These are phyloP conservation scores for Silene coronaria DNA, from an alignment of 179 eudicot species.

Conservation along the genomic window DNA sequence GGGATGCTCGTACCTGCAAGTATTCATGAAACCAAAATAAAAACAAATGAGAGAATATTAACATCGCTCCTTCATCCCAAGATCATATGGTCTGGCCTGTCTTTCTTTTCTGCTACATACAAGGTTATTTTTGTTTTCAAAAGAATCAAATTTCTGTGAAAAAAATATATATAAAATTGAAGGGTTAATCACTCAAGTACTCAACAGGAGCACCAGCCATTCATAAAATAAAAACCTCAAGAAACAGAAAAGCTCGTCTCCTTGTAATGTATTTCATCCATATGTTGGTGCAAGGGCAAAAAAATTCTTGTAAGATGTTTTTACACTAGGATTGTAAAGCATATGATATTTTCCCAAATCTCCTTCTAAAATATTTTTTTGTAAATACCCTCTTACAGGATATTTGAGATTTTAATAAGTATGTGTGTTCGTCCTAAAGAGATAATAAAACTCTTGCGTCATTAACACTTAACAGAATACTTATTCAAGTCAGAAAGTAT, in stretches of 20 bases:
- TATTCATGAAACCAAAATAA: background rate
- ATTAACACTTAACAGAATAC: background rate
- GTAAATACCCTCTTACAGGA: background rate
- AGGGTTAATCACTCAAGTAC: background rate
- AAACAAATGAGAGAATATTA: background rate
- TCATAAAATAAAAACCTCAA: background rate
- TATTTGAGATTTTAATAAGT: background rate
- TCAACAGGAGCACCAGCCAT: background rate
- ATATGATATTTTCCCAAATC: background rate
- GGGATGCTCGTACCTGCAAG: constrained; percentile 80
- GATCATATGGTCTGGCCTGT: background rate
- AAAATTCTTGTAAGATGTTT: background rate
- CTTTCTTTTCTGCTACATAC: background rate
- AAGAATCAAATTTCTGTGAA: background rate
- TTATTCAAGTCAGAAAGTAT: background rate
- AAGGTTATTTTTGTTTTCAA: background rate
- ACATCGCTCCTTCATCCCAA: constrained; percentile 1
- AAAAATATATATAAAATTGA: background rate
- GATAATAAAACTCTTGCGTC: background rate
- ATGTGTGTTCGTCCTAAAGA: background rate
- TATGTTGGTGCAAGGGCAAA: background rate
- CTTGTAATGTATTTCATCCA: background rate
- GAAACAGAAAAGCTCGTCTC: background rate
- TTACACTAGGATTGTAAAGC: background rate
- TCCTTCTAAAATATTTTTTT: background rate